Conservation (phyloP, 441 rosid genomes). For the Jatropha multifida region DNA sequence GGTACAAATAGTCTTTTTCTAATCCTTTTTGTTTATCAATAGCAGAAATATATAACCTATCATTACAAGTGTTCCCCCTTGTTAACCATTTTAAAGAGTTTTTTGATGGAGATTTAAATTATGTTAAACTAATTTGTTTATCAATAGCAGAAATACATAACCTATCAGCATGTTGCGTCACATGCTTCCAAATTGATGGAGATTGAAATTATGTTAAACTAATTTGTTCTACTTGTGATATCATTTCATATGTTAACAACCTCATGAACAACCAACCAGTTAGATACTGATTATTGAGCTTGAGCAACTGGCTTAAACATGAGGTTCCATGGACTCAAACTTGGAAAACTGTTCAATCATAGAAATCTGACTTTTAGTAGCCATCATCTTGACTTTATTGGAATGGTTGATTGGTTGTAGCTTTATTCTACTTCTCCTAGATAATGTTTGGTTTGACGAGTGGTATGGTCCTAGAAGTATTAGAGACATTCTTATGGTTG, state of each 20-base stretch:
- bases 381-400: neutral
- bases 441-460: neutral
- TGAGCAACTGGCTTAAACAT: neutral
- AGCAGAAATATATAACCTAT: too few species aligned
- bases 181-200: neutral
- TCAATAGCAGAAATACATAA: too few species aligned
- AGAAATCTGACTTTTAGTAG: neutral
- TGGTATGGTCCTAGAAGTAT: neutral
- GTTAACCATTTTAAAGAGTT: neutral
- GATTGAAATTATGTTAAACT: neutral
- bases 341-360: too few species aligned
- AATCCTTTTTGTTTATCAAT: neutral
- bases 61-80: neutral
- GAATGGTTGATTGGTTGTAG: neutral
- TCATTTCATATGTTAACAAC: neutral
- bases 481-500: neutral
- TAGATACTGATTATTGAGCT: conserved; percentile 1
- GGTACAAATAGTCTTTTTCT: neutral
- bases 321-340: neutral
- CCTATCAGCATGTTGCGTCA: neutral
- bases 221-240: neutral
- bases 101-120: neutral
- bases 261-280: neutral
- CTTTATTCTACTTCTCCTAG: neutral
- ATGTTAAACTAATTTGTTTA: neutral